These are phyloP conservation scores for Epichloe coenophiala DNA, from an alignment of 2,329 filamentous ascomycete genomes.

Conservation along the genomic window DNA sequence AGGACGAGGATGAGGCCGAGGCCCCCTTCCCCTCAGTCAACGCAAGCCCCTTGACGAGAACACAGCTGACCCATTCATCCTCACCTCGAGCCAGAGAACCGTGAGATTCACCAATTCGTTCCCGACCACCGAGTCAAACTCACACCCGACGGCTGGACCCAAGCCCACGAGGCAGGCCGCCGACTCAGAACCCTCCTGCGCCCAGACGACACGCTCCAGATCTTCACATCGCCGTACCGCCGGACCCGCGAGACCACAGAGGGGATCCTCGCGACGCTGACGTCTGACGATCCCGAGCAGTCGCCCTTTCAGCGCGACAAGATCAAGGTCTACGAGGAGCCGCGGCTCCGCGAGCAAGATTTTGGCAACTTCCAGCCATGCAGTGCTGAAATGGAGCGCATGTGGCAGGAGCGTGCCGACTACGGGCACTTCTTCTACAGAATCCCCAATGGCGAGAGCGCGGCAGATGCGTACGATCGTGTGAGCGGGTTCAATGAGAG, in stretches of 20 bases:
- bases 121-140: conserved; percentile 93
- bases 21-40: background rate
- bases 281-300: conserved; percentile 64
- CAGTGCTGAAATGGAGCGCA: conserved; percentile 89
- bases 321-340: conserved; percentile 96
- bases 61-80: background rate
- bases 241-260: conserved; percentile 93
- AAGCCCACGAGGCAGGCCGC: conserved; percentile 75
- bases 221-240: conserved; percentile 95
- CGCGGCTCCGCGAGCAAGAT: conserved; percentile 85
- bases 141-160: conserved; percentile 61
- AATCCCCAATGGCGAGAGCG: conserved; percentile 90
- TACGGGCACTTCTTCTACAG: conserved; percentile 99
- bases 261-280: conserved; percentile 77
- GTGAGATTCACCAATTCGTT: conserved; percentile 91
- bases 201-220: conserved; percentile 85
- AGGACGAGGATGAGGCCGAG: background rate
- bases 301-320: conserved; percentile 72
- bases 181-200: conserved; percentile 70
- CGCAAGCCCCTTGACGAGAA: background rate
- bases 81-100: conserved; percentile 51
- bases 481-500: conserved; percentile 95
- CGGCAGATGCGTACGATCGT: conserved; percentile 92
- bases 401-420: conserved; percentile 96
- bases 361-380: conserved; percentile 99